A percentile compares a stretch with the other conserved stretches of the same genome.
phyloP scores from a whole-genome alignment of 2,329 filamentous ascomycete genomes.

The Cladophialophora chaetospira region DNA sequence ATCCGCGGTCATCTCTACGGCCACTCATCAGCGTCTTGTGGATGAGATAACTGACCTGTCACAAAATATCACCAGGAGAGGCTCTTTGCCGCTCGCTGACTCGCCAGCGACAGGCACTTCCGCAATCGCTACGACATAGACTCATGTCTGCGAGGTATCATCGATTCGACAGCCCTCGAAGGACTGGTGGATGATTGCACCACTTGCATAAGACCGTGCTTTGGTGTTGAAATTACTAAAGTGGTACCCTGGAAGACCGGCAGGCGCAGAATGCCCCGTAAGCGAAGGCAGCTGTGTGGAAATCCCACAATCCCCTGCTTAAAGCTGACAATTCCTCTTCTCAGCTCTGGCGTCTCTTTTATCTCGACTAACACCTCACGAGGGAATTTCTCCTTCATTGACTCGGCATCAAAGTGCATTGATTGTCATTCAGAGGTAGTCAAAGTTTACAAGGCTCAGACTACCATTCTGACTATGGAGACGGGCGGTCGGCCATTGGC shows the following conservation, averaged over 20 bases:
- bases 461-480: constrained; percentile 2
- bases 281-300: constrained; percentile 1
- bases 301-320: constrained; percentile 4
- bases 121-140: not conserved
- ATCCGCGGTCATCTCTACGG: constrained; percentile 15
- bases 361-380: not conserved
- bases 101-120: constrained; percentile 3
- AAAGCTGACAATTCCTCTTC: constrained; percentile 7
- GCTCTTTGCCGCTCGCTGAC: constrained; percentile 1
- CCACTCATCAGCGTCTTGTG: not conserved
- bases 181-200: not conserved
- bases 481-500: constrained; percentile 3
- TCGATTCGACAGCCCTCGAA: constrained; percentile 5
- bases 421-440: not conserved
- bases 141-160: not conserved
- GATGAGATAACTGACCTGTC: not conserved
- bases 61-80: no score
- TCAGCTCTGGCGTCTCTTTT: not conserved
- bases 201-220: constrained; percentile 2
- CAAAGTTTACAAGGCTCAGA: constrained; percentile 2
- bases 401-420: not conserved
- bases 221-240: not conserved
- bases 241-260: not conserved
- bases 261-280: constrained; percentile 5
- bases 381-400: not conserved